phyloP scores from a whole-genome alignment of 352 stramenopile genomes.

The Plasmopara halstedii region DNA sequence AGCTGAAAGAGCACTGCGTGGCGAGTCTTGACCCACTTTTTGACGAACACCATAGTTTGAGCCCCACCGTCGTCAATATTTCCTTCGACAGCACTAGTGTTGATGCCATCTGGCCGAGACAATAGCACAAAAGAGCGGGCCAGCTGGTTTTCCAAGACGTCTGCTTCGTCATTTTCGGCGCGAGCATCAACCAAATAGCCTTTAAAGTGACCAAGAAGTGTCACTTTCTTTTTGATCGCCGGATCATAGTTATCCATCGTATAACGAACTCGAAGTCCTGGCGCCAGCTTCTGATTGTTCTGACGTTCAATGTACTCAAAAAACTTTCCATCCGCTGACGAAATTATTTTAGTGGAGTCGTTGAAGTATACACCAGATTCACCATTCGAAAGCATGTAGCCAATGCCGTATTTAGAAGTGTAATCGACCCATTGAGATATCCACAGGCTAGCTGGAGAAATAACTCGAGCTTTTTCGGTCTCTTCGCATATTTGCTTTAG shows the following conservation, averaged over 20 bases:
- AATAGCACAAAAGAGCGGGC: constrained; percentile 17
- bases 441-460: constrained; percentile 77
- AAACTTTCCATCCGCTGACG: constrained; percentile 69
- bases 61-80: constrained; percentile 1
- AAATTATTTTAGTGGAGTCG: constrained; percentile 97
- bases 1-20: constrained; percentile 97
- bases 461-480: constrained; percentile 26
- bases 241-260: constrained; percentile 69
- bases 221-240: constrained; percentile 96
- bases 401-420: constrained; percentile 98
- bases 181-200: constrained; percentile 92
- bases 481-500: constrained; percentile 56
- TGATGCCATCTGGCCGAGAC: constrained; percentile 16
- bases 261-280: constrained; percentile 33
- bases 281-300: constrained; percentile 22
- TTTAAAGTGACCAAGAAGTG: constrained; percentile 96
- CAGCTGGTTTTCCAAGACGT: constrained; percentile 37
- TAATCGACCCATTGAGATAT: constrained; percentile 98
- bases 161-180: constrained; percentile 40
- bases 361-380: constrained; percentile 97
- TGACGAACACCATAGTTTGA: constrained; percentile 88
- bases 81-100: constrained; percentile 10
- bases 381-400: constrained; percentile 96
- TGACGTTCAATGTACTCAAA: constrained; percentile 96
- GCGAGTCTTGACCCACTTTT: constrained; percentile 98